Conservation (phyloP, 2,329 filamentous ascomycete species). For the Didymella pomorum region DNA sequence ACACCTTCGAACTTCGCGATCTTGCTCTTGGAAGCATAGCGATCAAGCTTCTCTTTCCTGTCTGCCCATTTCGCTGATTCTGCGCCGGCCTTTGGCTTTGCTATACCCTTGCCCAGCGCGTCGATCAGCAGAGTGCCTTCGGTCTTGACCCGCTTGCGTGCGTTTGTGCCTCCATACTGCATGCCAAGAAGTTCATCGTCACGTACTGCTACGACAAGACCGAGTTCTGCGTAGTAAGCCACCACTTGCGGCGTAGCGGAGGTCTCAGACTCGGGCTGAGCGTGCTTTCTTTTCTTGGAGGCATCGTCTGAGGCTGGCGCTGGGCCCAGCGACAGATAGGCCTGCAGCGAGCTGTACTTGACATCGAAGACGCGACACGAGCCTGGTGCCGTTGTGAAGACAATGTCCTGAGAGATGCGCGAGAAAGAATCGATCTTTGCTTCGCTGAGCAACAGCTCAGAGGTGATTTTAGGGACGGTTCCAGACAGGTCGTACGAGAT, state of each 20-base stretch:
- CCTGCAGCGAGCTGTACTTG: conserved; percentile 65
- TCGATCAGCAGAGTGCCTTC: conserved; percentile 71
- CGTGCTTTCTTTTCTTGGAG: conserved; percentile 47
- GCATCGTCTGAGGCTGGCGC: conserved; percentile 36
- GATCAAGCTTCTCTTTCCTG: conserved; percentile 47
- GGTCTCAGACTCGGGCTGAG: conserved; percentile 50
- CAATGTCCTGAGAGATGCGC: conserved; percentile 70
- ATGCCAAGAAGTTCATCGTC: conserved; percentile 71
- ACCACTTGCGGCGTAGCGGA: conserved; percentile 37
- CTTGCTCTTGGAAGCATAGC: conserved; percentile 46
- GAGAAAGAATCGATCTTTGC: conserved; percentile 68
- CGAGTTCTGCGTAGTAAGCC: conserved; percentile 69
- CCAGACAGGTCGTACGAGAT: conserved; percentile 70
- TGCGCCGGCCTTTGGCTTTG: conserved; percentile 13
- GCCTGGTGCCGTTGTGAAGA: conserved; percentile 67
- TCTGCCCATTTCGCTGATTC: conserved; percentile 41
- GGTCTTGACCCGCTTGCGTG: conserved; percentile 49
- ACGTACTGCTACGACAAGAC: conserved; percentile 70
- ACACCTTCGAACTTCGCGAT: conserved; percentile 53
- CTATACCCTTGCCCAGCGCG: conserved; percentile 72
- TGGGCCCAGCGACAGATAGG: conserved; percentile 48
- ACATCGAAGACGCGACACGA: conserved; percentile 69
- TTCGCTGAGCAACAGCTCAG: conserved; percentile 59
- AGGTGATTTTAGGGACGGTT: conserved; percentile 67
- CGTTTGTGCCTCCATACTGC: conserved; percentile 56